Evolutionary conservation across 2,329 filamentous ascomycete species (phyloP).

Genomic region (Aotearoamyces nothofagi): DNA sequence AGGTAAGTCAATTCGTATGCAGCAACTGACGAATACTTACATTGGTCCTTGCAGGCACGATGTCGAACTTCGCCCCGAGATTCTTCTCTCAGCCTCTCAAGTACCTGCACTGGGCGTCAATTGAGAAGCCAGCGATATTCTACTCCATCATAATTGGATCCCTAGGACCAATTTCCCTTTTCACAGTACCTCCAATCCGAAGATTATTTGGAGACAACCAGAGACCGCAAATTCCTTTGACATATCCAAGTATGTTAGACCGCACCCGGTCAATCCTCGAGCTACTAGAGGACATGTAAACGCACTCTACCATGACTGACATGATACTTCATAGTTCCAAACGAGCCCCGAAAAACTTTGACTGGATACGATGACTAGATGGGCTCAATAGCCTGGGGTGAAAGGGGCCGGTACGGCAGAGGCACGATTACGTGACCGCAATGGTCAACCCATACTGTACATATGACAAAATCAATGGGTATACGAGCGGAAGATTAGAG

Average conservation of each 20-base stretch:
- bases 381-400: neutral
- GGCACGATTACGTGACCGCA: too few species aligned
- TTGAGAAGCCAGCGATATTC: slow-evolving; percentile 84
- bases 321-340: slow-evolving; percentile 29
- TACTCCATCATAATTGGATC: slow-evolving; percentile 66
- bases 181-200: slow-evolving; percentile 61
- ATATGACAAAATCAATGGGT: too few species aligned
- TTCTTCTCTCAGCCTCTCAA: slow-evolving; percentile 78
- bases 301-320: too few species aligned
- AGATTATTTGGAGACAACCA: slow-evolving; percentile 58
- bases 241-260: slow-evolving; percentile 76
- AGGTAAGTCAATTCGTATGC: too few species aligned
- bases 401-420: neutral
- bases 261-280: slow-evolving; percentile 1
- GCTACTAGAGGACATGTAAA: too few species aligned
- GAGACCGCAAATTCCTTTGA: slow-evolving; percentile 61
- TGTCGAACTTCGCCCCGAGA: slow-evolving; percentile 48
- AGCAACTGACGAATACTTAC: too few species aligned
- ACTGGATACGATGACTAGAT: slow-evolving; percentile 36
- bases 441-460: too few species aligned
- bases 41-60: slow-evolving; percentile 25
- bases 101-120: slow-evolving; percentile 77
- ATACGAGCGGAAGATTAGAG: too few species aligned
- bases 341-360: slow-evolving; percentile 38
- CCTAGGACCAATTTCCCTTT: slow-evolving; percentile 54